phyloP scores from a whole-genome alignment of 1,139 yeast genomes.

The Pneumocystis murina region DNA sequence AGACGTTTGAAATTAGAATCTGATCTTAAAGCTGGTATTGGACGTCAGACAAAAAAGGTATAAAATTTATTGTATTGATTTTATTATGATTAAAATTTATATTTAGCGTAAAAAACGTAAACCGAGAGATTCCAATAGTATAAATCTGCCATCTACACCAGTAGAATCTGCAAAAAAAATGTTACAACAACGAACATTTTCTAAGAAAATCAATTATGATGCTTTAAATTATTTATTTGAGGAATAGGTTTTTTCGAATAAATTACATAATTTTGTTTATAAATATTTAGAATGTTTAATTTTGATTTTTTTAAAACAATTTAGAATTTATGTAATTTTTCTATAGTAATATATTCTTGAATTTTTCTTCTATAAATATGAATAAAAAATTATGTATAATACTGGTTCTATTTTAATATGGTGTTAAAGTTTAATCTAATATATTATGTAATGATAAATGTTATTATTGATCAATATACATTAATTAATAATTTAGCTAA shows the following conservation, averaged over 20 bases:
- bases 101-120: conserved; percentile 13
- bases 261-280: background rate
- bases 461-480: too few species aligned
- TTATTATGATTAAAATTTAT: background rate
- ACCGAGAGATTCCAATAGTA: conserved; percentile 18
- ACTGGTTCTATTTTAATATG: too few species aligned
- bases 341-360: too few species aligned
- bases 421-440: too few species aligned
- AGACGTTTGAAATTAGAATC: conserved; percentile 75
- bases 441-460: too few species aligned
- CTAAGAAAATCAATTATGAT: conserved; percentile 76
- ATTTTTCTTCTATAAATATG: too few species aligned
- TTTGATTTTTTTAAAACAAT: background rate
- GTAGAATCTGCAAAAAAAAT: conserved; percentile 63
- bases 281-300: background rate
- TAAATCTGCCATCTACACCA: conserved; percentile 42
- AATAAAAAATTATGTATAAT: too few species aligned
- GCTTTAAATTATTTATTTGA: conserved; percentile 53
- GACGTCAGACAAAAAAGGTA: conserved; percentile 23
- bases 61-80: conserved; percentile 9
- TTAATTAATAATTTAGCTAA: too few species aligned
- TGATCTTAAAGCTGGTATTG: conserved; percentile 39
- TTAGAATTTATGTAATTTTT: too few species aligned
- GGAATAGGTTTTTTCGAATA: background rate
- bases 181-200: conserved; percentile 54